These are phyloP conservation scores for Oryza rufipogon DNA, from an alignment of 176 grass and related monocot genomes.

Conservation along the genomic window DNA sequence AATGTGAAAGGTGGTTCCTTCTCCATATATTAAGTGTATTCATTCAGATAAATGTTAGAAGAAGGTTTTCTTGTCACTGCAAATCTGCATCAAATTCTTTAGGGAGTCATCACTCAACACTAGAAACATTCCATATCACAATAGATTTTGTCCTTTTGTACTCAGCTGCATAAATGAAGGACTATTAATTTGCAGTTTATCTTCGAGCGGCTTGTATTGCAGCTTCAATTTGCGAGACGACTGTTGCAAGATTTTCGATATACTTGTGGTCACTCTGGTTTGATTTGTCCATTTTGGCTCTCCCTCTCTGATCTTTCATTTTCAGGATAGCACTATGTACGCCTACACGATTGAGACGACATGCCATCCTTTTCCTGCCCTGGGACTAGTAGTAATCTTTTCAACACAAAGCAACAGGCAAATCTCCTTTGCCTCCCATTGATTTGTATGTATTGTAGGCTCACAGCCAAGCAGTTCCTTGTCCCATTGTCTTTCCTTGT, in stretches of 20 bases:
- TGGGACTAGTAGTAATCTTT: conserved; percentile 8
- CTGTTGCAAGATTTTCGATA: conserved; percentile 7
- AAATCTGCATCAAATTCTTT: not conserved
- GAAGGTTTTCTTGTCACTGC: not conserved
- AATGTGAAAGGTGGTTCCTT: not conserved
- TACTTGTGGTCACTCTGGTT: not conserved
- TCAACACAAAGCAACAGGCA: not conserved
- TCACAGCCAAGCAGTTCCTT: conserved; percentile 25
- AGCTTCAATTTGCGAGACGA: conserved; percentile 10
- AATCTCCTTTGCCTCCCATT: not conserved
- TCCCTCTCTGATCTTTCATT: conserved; percentile 18
- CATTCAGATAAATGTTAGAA: not conserved
- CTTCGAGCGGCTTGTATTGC: not conserved
- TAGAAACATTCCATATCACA: not conserved
- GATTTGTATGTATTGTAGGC: not conserved
- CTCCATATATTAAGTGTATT: not conserved
- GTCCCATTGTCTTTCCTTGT: not conserved
- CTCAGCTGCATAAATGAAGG: not conserved
- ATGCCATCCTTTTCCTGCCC: conserved; percentile 24
- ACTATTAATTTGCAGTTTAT: not conserved
- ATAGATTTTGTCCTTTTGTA: conserved; percentile 13
- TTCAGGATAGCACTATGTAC: not conserved
- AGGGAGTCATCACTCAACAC: not conserved
- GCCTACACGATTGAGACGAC: conserved; percentile 18
- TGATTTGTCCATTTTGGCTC: conserved; percentile 20